Percentiles rank a stretch among this genome's conserved stretches.
Evolutionary conservation across 352 stramenopile species (phyloP).

Genomic region (Globisporangium yorkense): DNA sequence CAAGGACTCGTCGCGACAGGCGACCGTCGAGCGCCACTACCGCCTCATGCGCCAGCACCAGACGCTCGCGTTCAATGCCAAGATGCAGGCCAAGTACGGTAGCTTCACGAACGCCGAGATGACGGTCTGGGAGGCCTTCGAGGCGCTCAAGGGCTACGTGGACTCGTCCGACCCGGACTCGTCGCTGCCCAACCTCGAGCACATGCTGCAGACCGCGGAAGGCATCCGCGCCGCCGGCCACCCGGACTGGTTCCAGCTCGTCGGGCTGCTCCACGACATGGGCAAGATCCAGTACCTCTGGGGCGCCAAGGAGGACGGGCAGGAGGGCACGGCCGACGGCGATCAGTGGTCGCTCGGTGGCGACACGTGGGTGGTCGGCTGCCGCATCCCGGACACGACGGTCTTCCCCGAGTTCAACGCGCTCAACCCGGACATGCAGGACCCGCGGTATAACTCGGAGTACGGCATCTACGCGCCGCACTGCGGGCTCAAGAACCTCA

Average conservation of each 20-base stretch:
- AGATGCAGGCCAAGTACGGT: constrained; percentile 70
- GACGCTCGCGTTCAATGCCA: constrained; percentile 60
- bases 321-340: constrained; percentile 81
- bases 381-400: constrained; percentile 79
- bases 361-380: constrained; percentile 92
- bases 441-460: constrained; percentile 80
- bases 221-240: constrained; percentile 85
- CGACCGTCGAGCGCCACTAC: constrained; percentile 71
- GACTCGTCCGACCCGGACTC: constrained; percentile 92
- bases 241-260: constrained; percentile 91
- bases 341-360: constrained; percentile 92
- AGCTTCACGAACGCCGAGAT: constrained; percentile 77
- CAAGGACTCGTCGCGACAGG: constrained; percentile 60
- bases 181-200: constrained; percentile 86
- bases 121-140: constrained; percentile 90
- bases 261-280: constrained; percentile 92
- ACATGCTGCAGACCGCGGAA: constrained; percentile 94
- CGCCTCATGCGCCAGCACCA: constrained; percentile 70
- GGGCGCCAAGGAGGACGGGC: constrained; percentile 75
- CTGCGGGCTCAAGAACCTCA: constrained; percentile 88
- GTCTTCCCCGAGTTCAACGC: constrained; percentile 90
- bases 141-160: constrained; percentile 87
- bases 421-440: constrained; percentile 88
- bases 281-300: constrained; percentile 94
- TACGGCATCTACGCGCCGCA: constrained; percentile 86